Base-by-base conservation (phyloP, 371 early-diverging fungal species). In the Lichtheimia ramosa region DNA sequence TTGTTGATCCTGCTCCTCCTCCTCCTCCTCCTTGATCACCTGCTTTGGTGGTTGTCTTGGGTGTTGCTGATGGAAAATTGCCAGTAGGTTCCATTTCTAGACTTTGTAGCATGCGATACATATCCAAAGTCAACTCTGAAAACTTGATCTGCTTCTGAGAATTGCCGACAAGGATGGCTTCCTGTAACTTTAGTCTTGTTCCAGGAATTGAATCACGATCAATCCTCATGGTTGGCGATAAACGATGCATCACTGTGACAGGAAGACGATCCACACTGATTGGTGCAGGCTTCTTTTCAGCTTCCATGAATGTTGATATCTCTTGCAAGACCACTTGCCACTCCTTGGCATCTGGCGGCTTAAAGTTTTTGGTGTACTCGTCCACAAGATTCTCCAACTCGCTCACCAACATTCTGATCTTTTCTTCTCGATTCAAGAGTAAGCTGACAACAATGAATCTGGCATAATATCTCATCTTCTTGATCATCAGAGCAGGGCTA, bases 371-470 rank as follows among this genome's bases (percentile, higher is more conserved):
- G 24, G 90, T 84, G 69, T 96, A 98, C 49, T 94, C 92, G 16
- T 96, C 95, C 10, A 97, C 89, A 16, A 94, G 71, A 0, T 75
- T 75, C 28, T 86, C 86, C 28, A 97, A 77, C 63, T 95, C 95
- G 5, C 91, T 88, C 60, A 92, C 80, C 48, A 97, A 77, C 55
- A 87, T 82, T 23, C 87, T 77, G 61, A 93, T 91, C 52, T 87
- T 83, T 34, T 89, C 92, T 39, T 83, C 79, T 41, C 89, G 85
- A 81, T 94, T 94, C 60, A 96, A 75, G 39, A 97, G 78, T 61
- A 98, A 65, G 65, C 96, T 94, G 5, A 97, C 97, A 20, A 97
- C 94, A 42, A 96, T 95, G 73, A 95, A 97, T 13, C 99, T 87
- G 0, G 98, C 96, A 70, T 93, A 96, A 70, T 94, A 98, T 34